Conservation (phyloP, 1,284 basidiomycete genomes). For the Wallemia ichthyophaga region DNA sequence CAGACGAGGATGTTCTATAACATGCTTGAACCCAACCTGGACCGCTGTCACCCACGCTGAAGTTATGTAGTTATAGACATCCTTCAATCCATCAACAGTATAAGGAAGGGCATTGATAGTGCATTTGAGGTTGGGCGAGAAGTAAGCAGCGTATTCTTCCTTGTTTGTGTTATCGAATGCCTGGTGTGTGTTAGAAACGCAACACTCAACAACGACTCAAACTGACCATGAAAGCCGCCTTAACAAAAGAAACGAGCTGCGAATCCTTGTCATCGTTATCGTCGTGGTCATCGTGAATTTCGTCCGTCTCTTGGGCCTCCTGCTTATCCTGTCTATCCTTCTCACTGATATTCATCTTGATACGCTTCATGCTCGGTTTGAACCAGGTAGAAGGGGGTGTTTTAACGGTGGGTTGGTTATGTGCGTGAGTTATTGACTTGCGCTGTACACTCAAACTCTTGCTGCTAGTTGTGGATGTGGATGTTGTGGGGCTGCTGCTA, state of each 20-base stretch:
- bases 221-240: too few species aligned
- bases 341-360: neutral
- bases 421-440: neutral
- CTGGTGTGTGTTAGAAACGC: neutral
- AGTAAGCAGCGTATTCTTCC: neutral
- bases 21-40: neutral
- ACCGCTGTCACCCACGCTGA: neutral
- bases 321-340: too few species aligned
- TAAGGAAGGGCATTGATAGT: neutral
- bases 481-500: neutral
- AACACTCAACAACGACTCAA: neutral
- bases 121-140: neutral
- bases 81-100: neutral
- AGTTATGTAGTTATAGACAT: neutral
- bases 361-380: neutral
- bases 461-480: neutral
- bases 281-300: too few species aligned
- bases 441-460: neutral
- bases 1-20: neutral
- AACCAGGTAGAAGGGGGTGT: neutral
- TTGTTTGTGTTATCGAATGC: neutral
- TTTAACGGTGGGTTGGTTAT: neutral
- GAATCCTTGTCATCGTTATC: too few species aligned
- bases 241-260: too few species aligned
- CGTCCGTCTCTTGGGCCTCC: too few species aligned